These are phyloP conservation scores for Detonula confervacea DNA, from an alignment of 352 stramenopile species.

Conservation along the genomic window DNA sequence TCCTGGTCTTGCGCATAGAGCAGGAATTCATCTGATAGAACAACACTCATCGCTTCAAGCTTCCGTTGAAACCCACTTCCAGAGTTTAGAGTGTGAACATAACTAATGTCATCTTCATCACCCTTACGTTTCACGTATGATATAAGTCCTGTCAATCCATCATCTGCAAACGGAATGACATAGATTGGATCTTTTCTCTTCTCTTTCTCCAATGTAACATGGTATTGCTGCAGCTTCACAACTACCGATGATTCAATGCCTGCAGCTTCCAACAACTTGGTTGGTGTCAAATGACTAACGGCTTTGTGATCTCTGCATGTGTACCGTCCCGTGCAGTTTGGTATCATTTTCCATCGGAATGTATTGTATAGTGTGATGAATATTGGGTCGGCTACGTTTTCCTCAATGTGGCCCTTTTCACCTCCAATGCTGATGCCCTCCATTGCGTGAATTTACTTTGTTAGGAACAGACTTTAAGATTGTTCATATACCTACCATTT, in stretches of 20 bases:
- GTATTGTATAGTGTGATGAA: slow-evolving; percentile 43
- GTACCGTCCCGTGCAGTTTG: slow-evolving; percentile 59
- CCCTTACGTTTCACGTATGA: slow-evolving; percentile 49
- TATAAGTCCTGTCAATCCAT: slow-evolving; percentile 45
- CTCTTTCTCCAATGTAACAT: slow-evolving; percentile 29
- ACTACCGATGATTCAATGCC: slow-evolving; percentile 13
- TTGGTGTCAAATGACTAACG: slow-evolving; percentile 26
- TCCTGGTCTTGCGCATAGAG: not conserved
- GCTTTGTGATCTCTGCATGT: slow-evolving; percentile 52
- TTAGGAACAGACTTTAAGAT: too few species aligned
- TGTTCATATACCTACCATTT: too few species aligned
- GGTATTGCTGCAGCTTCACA: slow-evolving; percentile 21
- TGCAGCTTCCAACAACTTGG: slow-evolving; percentile 25
- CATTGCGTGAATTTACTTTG: too few species aligned
- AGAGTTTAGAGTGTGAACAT: slow-evolving; percentile 63
- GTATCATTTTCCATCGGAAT: slow-evolving; percentile 58
- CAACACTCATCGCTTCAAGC: slow-evolving; percentile 41
- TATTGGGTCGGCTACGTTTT: slow-evolving; percentile 37
- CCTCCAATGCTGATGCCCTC: slow-evolving; percentile 34
- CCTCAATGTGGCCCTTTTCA: slow-evolving; percentile 48
- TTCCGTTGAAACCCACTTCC: slow-evolving; percentile 57
- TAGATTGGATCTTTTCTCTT: slow-evolving; percentile 46
- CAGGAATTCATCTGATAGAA: slow-evolving; percentile 26
- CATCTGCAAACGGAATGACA: slow-evolving; percentile 44
- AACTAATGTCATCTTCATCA: slow-evolving; percentile 13